These are phyloP conservation scores for Mycena citricolor DNA, from an alignment of 1,284 basidiomycete species.

Conservation along the genomic window DNA sequence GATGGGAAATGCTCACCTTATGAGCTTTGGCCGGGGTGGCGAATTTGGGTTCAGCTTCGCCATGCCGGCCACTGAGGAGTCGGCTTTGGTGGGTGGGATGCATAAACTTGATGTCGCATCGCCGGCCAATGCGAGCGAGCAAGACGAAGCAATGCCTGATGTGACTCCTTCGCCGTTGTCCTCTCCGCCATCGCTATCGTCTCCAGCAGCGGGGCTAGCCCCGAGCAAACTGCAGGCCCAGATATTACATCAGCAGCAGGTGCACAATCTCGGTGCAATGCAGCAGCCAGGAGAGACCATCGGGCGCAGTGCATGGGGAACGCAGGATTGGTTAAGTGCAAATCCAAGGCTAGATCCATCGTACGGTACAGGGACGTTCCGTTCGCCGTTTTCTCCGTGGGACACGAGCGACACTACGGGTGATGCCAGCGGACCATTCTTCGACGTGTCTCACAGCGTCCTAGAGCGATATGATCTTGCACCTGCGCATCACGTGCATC, in stretches of 20 bases:
- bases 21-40: too few species aligned
- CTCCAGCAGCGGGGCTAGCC: slow-evolving; percentile 3
- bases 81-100: slow-evolving; percentile 22
- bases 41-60: too few species aligned
- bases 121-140: too few species aligned
- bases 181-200: neutral
- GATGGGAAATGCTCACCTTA: too few species aligned
- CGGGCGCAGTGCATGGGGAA: slow-evolving; percentile 80
- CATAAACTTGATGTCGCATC: slow-evolving; percentile 13
- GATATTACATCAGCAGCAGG: slow-evolving; percentile 16
- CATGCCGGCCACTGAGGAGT: slow-evolving; percentile 13
- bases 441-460: slow-evolving; percentile 65
- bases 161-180: neutral
- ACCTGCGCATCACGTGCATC: slow-evolving; percentile 9
- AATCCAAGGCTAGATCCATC: slow-evolving; percentile 67
- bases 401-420: too few species aligned
- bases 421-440: slow-evolving; percentile 41
- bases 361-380: too few species aligned
- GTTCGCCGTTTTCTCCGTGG: too few species aligned
- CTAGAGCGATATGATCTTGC: slow-evolving; percentile 71
- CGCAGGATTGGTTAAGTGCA: slow-evolving; percentile 77
- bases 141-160: slow-evolving; percentile 20
- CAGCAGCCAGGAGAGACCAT: slow-evolving; percentile 51
- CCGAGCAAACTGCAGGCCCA: slow-evolving; percentile 14
- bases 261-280: slow-evolving; percentile 23